Percentiles rank a stretch among this genome's conserved stretches.
Conservation (phyloP, 2,329 filamentous ascomycete genomes). For the Fusarium albidum region DNA sequence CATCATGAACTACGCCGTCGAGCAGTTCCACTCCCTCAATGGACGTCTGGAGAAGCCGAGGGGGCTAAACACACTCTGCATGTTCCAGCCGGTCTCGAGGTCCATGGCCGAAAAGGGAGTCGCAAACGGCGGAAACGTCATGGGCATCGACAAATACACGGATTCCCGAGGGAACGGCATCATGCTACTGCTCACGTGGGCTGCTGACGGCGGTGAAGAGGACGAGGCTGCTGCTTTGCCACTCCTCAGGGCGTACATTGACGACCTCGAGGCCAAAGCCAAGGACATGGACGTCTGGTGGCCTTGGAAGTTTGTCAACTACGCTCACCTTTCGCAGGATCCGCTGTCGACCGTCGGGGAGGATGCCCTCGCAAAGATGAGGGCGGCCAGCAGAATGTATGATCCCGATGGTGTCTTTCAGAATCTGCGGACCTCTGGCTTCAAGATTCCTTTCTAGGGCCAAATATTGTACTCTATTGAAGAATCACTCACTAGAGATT, state of each 20-base stretch:
- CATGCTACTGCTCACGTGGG: conserved; percentile 44
- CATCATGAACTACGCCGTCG: conserved; percentile 44
- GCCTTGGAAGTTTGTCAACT: conserved; percentile 53
- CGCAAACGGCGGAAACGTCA: conserved; percentile 44
- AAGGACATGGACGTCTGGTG: conserved; percentile 38
- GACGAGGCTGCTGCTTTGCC: conserved; percentile 46
- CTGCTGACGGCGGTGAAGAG: conserved; percentile 45
- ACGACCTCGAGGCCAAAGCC: conserved; percentile 41
- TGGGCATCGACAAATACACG: conserved; percentile 44
- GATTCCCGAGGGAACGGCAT: conserved; percentile 41
- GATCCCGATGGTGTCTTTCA: conserved; percentile 50
- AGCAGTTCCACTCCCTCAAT: conserved; percentile 43
- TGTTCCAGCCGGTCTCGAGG: conserved; percentile 46
- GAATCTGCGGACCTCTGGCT: conserved; percentile 43
- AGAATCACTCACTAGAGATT: no score
- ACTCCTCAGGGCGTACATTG: conserved; percentile 44
- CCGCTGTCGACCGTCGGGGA: conserved; percentile 48
- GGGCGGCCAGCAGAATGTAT: conserved; percentile 45
- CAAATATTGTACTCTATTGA: no score
- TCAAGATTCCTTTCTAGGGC: conserved; percentile 42
- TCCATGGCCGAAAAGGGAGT: conserved; percentile 42
- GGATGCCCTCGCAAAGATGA: conserved; percentile 46
- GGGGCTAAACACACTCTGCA: conserved; percentile 43
- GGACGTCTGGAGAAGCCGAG: conserved; percentile 35
- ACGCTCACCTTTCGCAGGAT: conserved; percentile 51